Conservation (phyloP, 768 basidiomycete species). For the Hericium rajendrae region DNA sequence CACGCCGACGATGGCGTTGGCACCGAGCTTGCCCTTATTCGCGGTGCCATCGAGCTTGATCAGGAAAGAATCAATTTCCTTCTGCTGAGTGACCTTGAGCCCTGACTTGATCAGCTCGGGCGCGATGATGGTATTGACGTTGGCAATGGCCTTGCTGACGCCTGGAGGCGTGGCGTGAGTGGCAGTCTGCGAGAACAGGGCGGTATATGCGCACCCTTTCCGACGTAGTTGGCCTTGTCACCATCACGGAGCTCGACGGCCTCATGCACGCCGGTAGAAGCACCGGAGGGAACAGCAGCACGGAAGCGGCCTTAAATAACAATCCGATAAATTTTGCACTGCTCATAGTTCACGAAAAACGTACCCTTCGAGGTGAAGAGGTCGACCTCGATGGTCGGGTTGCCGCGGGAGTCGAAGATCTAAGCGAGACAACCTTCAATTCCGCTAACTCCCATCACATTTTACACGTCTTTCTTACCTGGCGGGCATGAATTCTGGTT, state of each 20-base stretch:
- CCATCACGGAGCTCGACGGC: conserved; percentile 98
- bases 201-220: conserved; percentile 62
- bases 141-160: conserved; percentile 86
- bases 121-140: conserved; percentile 88
- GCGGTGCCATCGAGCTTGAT: conserved; percentile 96
- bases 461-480: conserved; percentile 39
- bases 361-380: conserved; percentile 80
- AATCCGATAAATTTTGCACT: background rate
- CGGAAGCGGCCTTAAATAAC: conserved; percentile 70
- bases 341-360: conserved; percentile 9
- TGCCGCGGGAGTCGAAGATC: conserved; percentile 99
- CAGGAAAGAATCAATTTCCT: conserved; percentile 94
- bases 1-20: conserved; percentile 98
- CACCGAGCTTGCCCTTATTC: conserved; percentile 99
- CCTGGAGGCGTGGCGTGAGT: conserved; percentile 35
- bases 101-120: conserved; percentile 80
- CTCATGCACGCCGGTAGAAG: conserved; percentile 96
- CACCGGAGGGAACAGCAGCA: conserved; percentile 93
- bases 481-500: conserved; percentile 85
- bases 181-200: background rate
- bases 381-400: conserved; percentile 95
- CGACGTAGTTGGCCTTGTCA: conserved; percentile 86
- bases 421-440: conserved; percentile 24
- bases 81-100: conserved; percentile 81
- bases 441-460: background rate